Conservation (phyloP, 192 early-diverging fungal genomes). For the Diversispora eburnea region DNA sequence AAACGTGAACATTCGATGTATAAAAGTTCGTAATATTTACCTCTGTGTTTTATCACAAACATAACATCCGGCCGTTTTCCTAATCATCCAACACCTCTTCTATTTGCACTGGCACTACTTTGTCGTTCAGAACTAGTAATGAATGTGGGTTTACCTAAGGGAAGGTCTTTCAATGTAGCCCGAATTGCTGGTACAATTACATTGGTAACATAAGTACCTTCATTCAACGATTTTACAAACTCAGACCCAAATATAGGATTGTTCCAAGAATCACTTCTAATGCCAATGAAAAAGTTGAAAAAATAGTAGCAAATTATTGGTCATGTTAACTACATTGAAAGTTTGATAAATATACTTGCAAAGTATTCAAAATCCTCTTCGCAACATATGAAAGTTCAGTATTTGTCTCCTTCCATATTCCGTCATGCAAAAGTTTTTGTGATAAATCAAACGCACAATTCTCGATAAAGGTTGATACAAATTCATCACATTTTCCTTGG, state of each 20-base stretch:
- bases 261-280: slow-evolving; percentile 16
- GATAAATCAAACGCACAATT: not conserved
- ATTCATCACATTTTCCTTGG: not conserved
- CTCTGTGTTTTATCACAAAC: slow-evolving; percentile 6
- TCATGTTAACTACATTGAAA: not conserved
- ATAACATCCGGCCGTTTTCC: slow-evolving; percentile 4
- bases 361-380: slow-evolving; percentile 9
- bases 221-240: not conserved
- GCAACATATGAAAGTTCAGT: slow-evolving; percentile 1
- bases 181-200: not conserved
- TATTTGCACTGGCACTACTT: slow-evolving; percentile 16
- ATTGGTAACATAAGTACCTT: slow-evolving; percentile 15
- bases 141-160: slow-evolving; percentile 1
- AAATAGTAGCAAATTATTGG: not conserved
- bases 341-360: not conserved
- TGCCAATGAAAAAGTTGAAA: not conserved
- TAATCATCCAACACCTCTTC: slow-evolving; percentile 3
- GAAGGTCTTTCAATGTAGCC: slow-evolving; percentile 3
- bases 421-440: slow-evolving; percentile 8
- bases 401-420: not conserved
- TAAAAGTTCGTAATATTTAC: slow-evolving; percentile 4
- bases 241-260: slow-evolving; percentile 2
- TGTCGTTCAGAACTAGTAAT: slow-evolving; percentile 15
- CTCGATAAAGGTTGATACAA: slow-evolving; percentile 3
- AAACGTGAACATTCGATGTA: slow-evolving; percentile 17